These are phyloP conservation scores for Nicotiana paniculata DNA, from an alignment of 257 asterid species.

Conservation along the genomic window DNA sequence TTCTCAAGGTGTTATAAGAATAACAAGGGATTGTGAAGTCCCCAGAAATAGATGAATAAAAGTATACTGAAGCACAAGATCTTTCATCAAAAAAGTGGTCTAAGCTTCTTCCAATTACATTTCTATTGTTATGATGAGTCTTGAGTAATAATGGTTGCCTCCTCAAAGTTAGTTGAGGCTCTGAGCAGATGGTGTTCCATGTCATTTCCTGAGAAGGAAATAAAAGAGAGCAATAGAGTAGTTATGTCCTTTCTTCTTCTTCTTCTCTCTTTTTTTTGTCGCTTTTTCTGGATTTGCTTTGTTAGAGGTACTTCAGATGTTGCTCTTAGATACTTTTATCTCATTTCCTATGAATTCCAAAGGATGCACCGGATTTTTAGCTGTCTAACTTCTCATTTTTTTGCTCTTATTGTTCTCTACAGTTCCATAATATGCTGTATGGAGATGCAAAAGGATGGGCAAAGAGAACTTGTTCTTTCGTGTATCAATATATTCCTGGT, in stretches of 20 bases:
- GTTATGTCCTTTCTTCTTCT: not conserved
- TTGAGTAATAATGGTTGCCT: not conserved
- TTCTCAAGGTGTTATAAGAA: not conserved
- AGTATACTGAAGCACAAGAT: not conserved
- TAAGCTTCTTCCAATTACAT: not conserved
- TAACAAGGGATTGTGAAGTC: not conserved
- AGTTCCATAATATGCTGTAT: slow-evolving; percentile 54
- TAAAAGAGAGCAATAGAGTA: not conserved
- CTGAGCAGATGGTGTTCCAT: not conserved
- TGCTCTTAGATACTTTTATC: not conserved
- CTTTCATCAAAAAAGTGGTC: not conserved
- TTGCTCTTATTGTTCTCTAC: slow-evolving; percentile 17
- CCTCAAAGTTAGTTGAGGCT: not conserved
- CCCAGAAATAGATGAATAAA: not conserved
- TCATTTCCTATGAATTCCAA: not conserved
- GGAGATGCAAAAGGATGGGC: slow-evolving; percentile 77
- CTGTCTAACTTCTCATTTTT: slow-evolving; percentile 8
- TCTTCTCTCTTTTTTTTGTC: not conserved
- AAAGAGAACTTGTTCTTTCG: slow-evolving; percentile 34
- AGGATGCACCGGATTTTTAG: not conserved
- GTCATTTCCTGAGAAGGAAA: not conserved
- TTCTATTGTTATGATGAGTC: not conserved
- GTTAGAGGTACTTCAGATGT: not conserved
- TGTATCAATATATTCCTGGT: slow-evolving; percentile 51
- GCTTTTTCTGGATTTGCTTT: not conserved